Conservation (phyloP, 805 yeast species). For the Scheffersomyces ergatensis region DNA sequence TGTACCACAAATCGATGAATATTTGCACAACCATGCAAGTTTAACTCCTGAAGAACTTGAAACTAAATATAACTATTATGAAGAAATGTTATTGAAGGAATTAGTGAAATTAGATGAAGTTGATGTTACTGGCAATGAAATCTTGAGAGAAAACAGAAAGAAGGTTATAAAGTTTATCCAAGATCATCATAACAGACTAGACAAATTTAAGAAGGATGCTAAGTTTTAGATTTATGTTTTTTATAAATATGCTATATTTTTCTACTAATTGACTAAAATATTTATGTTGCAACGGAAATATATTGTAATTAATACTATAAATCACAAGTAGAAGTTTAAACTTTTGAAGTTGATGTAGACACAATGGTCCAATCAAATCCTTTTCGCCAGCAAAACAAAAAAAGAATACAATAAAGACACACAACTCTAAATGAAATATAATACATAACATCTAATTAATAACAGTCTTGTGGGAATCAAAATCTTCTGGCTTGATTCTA, state of each 20-base stretch:
- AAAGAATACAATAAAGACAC: too few relatives aligned
- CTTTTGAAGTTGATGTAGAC: too few relatives aligned
- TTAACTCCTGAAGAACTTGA: slow-evolving; percentile 29
- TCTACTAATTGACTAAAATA: not conserved
- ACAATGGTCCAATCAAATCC: too few relatives aligned
- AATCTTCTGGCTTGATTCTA: slow-evolving; percentile 11
- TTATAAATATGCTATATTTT: not conserved
- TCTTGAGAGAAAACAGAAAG: slow-evolving; percentile 57
- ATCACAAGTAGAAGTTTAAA: too few relatives aligned
- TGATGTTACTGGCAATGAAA: slow-evolving; percentile 49
- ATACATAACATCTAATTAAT: not conserved
- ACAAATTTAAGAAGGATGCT: slow-evolving; percentile 37
- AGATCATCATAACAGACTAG: slow-evolving; percentile 54
- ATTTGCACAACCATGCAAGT: slow-evolving; percentile 22
- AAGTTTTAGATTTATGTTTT: slow-evolving; percentile 10
- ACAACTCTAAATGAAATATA: too few relatives aligned
- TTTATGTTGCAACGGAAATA: too few relatives aligned
- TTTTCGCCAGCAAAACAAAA: too few relatives aligned
- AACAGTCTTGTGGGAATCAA: slow-evolving; percentile 7
- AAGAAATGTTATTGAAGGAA: slow-evolving; percentile 66
- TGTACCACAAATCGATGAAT: slow-evolving; percentile 37
- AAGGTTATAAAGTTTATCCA: slow-evolving; percentile 60
- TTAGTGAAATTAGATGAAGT: slow-evolving; percentile 66
- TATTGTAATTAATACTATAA: too few relatives aligned
- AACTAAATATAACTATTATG: slow-evolving; percentile 57